Base-by-base conservation (phyloP, 2,329 filamentous ascomycete species). In the Nectriaceae sp. region DNA sequence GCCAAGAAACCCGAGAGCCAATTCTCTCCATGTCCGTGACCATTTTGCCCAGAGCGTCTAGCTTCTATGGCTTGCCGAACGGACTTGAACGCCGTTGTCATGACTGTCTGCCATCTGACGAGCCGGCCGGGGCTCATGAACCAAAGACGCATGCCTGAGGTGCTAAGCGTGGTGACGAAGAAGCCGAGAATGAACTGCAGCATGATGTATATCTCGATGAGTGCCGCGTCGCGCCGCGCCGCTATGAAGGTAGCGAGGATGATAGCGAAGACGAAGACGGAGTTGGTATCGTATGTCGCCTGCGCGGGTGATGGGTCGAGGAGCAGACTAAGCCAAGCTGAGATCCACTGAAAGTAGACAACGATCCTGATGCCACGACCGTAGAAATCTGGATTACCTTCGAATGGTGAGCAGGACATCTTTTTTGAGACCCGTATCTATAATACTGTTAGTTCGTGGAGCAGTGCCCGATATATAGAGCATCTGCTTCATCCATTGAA, bases 241-340 rank as follows among this genome's bases (percentile, higher is more conserved):
- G 31, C 42, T 8, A 44, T 22, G 21, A 44, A 21, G 11, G 42
- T 37, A 11, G 42, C 20, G 19, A 37, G 21, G 11, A 22, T 26
- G 18, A 44, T 26, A 10, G 42, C 42, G 29, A 44, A 44, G 4
- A 44, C 42, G 31, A 44, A 44, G 42, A 37, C 37, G 3, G 42
- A 44, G 15, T 44, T 44, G 21, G 22, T 37, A 10, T 36, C 42
- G 31, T n/a, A 44, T 5, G 37, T 18, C n/a, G 31, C 22, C 21
- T 44, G 42, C 11, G 42, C 20, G 6, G 42, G 37, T 31, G 21
- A n/a, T 11, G 29, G 42, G 5, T 44, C 21, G 6, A 44, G 21
- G 11, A 44, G 31, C 3, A 44, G 29, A 31, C 29, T 35, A n/a
- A 44, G 22, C 31, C 42, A 44, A 15, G 42, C 22, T 13, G 42